Evolutionary conservation across 2,329 filamentous ascomycete species (phyloP), one percentile per base, ranked within the genome.

Genomic region (Cytospora schulzeri): DNA sequence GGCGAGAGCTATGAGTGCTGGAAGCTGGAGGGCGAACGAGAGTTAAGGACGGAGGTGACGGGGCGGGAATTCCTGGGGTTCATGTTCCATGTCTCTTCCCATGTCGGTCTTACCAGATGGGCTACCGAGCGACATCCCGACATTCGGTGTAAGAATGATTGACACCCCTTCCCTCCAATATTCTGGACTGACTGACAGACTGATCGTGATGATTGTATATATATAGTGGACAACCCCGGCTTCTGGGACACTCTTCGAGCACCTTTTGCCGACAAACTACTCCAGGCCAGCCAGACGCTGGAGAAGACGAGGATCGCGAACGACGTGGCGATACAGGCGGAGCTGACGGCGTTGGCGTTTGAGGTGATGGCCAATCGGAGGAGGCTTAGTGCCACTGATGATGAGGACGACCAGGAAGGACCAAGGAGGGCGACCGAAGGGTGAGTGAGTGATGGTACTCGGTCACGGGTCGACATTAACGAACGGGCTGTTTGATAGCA

Each of bases 1-100:
- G 73, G 73, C 1, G 70, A 71, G 65, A 68, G 58, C 29, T 73
- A 73, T 56, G 71, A 73, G 63, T 66, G 68, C 4, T 72, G 70
- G 51, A 41, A 60, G 54, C 48, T 64, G 19, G 72, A 69, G 22
- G 68, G 65, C 3, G 69, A 69, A 33, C 62, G 61, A 35, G 67
- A 70, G 8, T 58, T 72, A 14, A 60, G 64, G 62, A 51, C 69
- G 4, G 68, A 69, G 29, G 67, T 71, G 22, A 66, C 68, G 0
- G 70, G 68, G 56, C 67, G 69, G 57, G 73, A 69, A 2, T 71
- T 66, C 29, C 58, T 74, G 70, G 69, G 67, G 1, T 72, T 73
- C 54, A 72, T 73, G 71, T 71, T 72, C 63, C 70, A 72, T 17
- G 64, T 71, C 35, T 69, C 68, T 31, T 70, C 68, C 4, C 71